These are phyloP conservation scores for Patellaria atrata DNA, from an alignment of 495 filamentous ascomycete genomes.

Conservation along the genomic window DNA sequence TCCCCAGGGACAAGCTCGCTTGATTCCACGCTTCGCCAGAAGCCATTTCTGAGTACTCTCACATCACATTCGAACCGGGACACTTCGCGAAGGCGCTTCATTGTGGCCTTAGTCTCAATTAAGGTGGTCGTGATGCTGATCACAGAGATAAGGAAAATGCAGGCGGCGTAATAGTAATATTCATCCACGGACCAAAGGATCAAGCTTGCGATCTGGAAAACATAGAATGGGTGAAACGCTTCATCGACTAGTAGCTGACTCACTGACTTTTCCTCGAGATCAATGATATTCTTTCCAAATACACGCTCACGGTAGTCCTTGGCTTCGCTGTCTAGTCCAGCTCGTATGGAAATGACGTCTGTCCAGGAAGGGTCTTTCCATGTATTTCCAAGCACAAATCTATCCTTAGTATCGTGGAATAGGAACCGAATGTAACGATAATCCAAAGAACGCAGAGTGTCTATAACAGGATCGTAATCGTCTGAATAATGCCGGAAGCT, in stretches of 20 bases:
- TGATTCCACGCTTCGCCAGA: slow-evolving; percentile 82
- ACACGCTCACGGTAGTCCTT: slow-evolving; percentile 68
- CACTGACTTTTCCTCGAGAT: slow-evolving; percentile 77
- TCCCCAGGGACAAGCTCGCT: slow-evolving; percentile 88
- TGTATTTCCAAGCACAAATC: slow-evolving; percentile 66
- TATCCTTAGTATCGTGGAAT: slow-evolving; percentile 77
- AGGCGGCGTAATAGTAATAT: slow-evolving; percentile 94
- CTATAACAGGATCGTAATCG: slow-evolving; percentile 68
- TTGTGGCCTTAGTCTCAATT: slow-evolving; percentile 83
- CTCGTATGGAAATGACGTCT: slow-evolving; percentile 56
- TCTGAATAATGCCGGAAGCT: slow-evolving; percentile 51
- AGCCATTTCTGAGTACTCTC: slow-evolving; percentile 81
- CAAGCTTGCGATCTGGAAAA: slow-evolving; percentile 93
- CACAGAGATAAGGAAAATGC: slow-evolving; percentile 89
- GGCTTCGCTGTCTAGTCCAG: slow-evolving; percentile 81
- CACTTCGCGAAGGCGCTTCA: slow-evolving; percentile 80
- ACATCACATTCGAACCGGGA: slow-evolving; percentile 92
- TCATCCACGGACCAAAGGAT: slow-evolving; percentile 88
- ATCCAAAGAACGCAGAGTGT: slow-evolving; percentile 57
- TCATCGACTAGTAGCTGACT: slow-evolving; percentile 80
- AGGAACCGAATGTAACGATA: slow-evolving; percentile 91
- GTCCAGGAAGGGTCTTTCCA: slow-evolving; percentile 94
- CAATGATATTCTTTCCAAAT: slow-evolving; percentile 78
- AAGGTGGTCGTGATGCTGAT: slow-evolving; percentile 83
- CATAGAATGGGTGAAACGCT: slow-evolving; percentile 95